Evolutionary conservation across 768 basidiomycete species (phyloP).

Genomic region (Roridomyces roridus): DNA sequence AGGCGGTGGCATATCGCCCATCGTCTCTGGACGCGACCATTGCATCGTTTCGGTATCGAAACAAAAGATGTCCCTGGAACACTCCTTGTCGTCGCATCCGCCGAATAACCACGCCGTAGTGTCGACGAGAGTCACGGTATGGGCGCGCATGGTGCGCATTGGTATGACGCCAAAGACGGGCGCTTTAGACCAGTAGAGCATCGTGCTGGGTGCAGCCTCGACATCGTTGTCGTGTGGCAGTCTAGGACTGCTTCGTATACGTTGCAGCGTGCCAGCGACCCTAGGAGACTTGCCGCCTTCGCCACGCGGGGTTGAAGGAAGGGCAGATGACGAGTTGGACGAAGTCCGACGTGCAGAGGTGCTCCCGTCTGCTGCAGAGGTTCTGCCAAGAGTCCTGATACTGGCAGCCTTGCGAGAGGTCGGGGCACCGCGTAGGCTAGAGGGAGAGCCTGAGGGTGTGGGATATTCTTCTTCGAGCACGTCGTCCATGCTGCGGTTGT

Average conservation of each 20-base stretch:
- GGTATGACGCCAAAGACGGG: conserved; percentile 79
- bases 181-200: conserved; percentile 87
- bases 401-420: conserved; percentile 35
- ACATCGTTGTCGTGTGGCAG: conserved; percentile 68
- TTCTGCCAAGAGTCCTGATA: conserved; percentile 39
- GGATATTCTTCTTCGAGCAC: conserved; percentile 39
- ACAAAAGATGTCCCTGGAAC: conserved; percentile 78
- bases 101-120: conserved; percentile 87
- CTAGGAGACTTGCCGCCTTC: conserved; percentile 27
- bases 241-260: conserved; percentile 56
- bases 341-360: conserved; percentile 22
- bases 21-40: conserved; percentile 80
- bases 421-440: conserved; percentile 21
- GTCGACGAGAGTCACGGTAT: conserved; percentile 85
- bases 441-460: conserved; percentile 25
- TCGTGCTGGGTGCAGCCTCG: conserved; percentile 67
- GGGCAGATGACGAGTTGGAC: conserved; percentile 25
- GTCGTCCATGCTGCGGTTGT: conserved; percentile 36
- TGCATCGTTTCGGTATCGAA: conserved; percentile 92
- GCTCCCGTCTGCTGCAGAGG: conserved; percentile 15
- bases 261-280: conserved; percentile 34
- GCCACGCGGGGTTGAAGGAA: conserved; percentile 7
- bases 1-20: conserved; percentile 82
- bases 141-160: conserved; percentile 75
- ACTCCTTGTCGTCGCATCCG: conserved; percentile 83